Evolutionary conservation across 1,284 basidiomycete species (phyloP).

Genomic region (Ceratobasidium papillatum): DNA sequence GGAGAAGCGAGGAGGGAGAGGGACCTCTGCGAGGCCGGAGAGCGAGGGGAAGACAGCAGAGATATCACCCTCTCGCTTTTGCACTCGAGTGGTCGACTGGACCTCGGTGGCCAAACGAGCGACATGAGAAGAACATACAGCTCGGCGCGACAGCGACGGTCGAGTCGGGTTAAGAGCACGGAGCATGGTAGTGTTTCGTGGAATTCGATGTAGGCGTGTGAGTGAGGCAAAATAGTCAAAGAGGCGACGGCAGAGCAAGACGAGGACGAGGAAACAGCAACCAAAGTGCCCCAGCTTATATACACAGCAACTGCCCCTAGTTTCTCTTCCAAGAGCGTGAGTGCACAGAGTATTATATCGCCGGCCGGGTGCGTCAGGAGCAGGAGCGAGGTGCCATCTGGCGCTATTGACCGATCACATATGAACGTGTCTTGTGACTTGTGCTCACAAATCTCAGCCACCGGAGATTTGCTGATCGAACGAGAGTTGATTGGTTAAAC

Average conservation of each 20-base stretch:
- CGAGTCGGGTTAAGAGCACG: conserved; percentile 21
- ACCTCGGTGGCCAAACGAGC: conserved; percentile 37
- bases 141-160: not conserved
- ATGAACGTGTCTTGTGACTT: not conserved
- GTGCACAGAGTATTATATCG: not conserved
- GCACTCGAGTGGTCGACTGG: conserved; percentile 1
- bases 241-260: not conserved
- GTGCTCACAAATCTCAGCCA: not conserved
- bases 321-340: not conserved
- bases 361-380: conserved; percentile 8
- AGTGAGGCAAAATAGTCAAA: not conserved
- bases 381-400: not conserved
- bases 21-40: conserved; percentile 54
- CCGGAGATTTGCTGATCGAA: not conserved
- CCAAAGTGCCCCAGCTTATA: not conserved
- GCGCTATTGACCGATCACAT: not conserved
- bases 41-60: conserved; percentile 67
- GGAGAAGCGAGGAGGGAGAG: conserved; percentile 65
- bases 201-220: not conserved
- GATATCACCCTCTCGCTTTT: conserved; percentile 60
- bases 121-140: not conserved
- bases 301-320: not conserved
- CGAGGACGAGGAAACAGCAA: not conserved
- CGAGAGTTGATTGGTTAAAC: not conserved
- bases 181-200: conserved; percentile 3